Conservation (phyloP, 495 filamentous ascomycete species). For the Hyaloscypha finlandica region DNA sequence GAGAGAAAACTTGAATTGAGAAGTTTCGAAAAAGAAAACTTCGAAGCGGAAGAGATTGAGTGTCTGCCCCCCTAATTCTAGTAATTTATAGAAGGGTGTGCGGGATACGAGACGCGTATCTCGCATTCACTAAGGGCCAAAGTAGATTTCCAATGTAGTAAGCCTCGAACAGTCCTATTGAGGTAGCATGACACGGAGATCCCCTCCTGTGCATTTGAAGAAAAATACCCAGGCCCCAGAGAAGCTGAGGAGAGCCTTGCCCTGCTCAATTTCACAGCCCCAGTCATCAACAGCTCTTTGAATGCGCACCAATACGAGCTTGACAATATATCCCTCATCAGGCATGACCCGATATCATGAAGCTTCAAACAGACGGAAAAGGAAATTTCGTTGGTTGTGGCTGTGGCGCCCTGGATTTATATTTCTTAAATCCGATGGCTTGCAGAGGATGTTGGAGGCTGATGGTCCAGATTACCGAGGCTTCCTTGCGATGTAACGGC, state of each 20-base stretch:
- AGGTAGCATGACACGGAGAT: not conserved
- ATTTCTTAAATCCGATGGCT: not conserved
- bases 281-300: not conserved
- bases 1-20: not conserved
- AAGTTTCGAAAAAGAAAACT: not conserved
- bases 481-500: not conserved
- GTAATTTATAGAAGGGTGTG: not conserved
- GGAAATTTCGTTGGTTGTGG: not conserved
- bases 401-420: not conserved
- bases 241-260: not conserved
- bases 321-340: not conserved
- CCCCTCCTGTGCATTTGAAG: not conserved
- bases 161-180: not conserved
- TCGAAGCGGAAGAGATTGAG: not conserved
- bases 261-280: not conserved
- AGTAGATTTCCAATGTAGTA: not conserved
- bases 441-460: not conserved
- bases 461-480: not conserved
- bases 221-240: not conserved
- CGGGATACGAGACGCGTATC: not conserved
- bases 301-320: not conserved
- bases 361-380: not conserved
- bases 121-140: not conserved
- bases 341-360: not conserved
- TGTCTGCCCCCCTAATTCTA: not conserved